These are phyloP conservation scores for Pythium aphanidermatum DNA, from an alignment of 352 stramenopile genomes.

Conservation along the genomic window DNA sequence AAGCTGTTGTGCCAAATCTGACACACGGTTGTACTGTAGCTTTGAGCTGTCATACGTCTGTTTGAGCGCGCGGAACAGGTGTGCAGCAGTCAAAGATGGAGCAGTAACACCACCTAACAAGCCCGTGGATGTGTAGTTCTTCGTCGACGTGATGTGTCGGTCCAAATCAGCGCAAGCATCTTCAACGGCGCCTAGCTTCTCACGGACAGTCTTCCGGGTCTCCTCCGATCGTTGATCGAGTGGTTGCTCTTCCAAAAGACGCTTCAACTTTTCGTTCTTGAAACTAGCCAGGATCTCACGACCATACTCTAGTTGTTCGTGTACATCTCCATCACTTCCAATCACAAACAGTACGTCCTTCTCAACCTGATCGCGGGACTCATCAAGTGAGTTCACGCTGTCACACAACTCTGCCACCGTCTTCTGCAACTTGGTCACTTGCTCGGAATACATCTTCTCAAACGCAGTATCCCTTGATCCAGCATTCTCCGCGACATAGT, in stretches of 20 bases:
- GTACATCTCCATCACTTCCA: conserved; percentile 66
- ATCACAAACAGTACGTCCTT: conserved; percentile 76
- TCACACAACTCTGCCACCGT: conserved; percentile 35
- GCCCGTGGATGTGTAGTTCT: conserved; percentile 9
- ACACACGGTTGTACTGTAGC: conserved; percentile 65
- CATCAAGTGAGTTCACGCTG: conserved; percentile 50
- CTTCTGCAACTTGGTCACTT: conserved; percentile 27
- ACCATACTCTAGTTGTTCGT: conserved; percentile 66
- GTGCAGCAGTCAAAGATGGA: conserved; percentile 26
- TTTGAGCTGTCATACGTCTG: conserved; percentile 75
- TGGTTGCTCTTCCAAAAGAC: conserved; percentile 57
- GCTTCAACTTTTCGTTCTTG: conserved; percentile 54
- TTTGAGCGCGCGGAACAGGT: conserved; percentile 66
- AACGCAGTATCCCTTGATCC: conserved; percentile 32
- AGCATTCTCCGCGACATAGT: conserved; percentile 31
- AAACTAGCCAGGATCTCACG: conserved; percentile 67
- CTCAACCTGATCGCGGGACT: conserved; percentile 51
- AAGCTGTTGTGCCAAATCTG: conserved; percentile 39
- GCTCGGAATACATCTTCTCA: conserved; percentile 11
- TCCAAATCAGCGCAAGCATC: conserved; percentile 49
- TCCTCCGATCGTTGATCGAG: conserved; percentile 61
- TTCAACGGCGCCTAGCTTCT: conserved; percentile 45
- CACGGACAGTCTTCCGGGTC: conserved; percentile 36
- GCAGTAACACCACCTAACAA: conserved; percentile 13
- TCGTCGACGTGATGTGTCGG: conserved; percentile 31